Base-by-base conservation (phyloP, 108 stramenopile species). In the Cyclotella choctawhatcheeana region DNA sequence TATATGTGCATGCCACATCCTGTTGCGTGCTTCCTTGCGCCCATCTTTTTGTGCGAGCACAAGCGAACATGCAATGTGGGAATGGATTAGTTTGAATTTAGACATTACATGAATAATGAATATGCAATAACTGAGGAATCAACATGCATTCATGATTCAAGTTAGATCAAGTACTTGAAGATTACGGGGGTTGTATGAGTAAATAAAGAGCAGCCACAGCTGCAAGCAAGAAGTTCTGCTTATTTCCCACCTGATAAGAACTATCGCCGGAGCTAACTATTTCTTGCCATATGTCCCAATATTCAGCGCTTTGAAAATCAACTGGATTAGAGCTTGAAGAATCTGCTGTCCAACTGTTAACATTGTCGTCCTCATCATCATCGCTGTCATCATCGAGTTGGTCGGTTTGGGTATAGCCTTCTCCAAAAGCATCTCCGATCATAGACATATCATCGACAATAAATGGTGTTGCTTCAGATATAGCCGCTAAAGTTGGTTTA, bases 401-500 rank as follows among this genome's bases (percentile, higher is more conserved):
- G 56, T 58, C 56, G n/a, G 69, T 58, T 30, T 70, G 58, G 10
- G 44, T 12, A 47, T 47, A 32, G 1, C 52, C 71, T 54, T 43
- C 7, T 24, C 43, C 60, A 24, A 61, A 16, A n/a, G n/a, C n/a
- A 24, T 30, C 25, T 10, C 22, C 60, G 12, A 12, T 6, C 37
- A 40, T 40, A 40, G 37, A 40, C 37, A 40, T 40, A 17, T 21
- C 40, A 30, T n/a, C n/a, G n/a, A 22, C 21, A 3, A 3, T n/a
- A 22, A 60, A 59, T 24, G 74, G 74, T 0, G 26, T 31, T 18
- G 59, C 32, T 34, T 67, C 48, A 32, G 34, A 52, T 25, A 75
- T 67, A 27, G 65, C 60, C 10, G 64, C 0, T 14, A 75, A 63
- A 14, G 65, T 67, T 40, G 74, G 74, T 33, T 52, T 48, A 24